Base-by-base conservation (phyloP, 2,329 filamentous ascomycete genomes). In the Mollisia scopiformis region DNA sequence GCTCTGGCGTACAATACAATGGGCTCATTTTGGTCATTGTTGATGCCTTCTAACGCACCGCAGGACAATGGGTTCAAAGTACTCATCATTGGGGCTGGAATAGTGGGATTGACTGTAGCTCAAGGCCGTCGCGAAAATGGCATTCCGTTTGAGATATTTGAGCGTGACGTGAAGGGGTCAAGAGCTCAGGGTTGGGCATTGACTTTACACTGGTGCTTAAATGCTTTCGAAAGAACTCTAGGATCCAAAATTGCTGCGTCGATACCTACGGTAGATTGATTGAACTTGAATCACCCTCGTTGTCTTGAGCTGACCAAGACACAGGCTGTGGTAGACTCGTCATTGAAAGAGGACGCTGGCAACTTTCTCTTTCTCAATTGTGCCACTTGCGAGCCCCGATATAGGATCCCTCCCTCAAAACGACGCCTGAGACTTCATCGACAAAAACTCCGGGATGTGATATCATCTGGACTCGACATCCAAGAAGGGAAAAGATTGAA, bases 141-240 rank as follows among this genome's bases (percentile, higher is more conserved):
- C 19, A 52, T 83, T n/a, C 77, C 80, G 0, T 87, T 84, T 71
- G 75, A 71, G 37, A 80, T 88, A 46, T 87, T 82, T 67, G 85
- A 88, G 72, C 82, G 82, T 43, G 82, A 85, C 64, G 59, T 69
- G 5, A 77, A 81, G 41, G 75, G 82, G 43, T 75, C 72, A 28
- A 82, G 79, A 31, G 82, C 75, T 21, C 75, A 79, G 3, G 85
- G 86, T 63, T 89, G 86, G 87, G 87, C 85, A 2, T 75, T 89
- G 59, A 88, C 85, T 0, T 75, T 89, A 59, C 84, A 88, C 69
- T 89, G 85, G 85, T 84, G 82, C 4, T 77, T 88, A 10, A 77
- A 81, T 0, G 78, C 77, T 1, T 75, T 88, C 41, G 76, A 80
- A 47, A n/a, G n/a, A n/a, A n/a, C n/a, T n/a, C n/a, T n/a, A n/a